Evolutionary conservation across 2,329 filamentous ascomycete genomes (phyloP).

Genomic region (Seiridium unicorne): DNA sequence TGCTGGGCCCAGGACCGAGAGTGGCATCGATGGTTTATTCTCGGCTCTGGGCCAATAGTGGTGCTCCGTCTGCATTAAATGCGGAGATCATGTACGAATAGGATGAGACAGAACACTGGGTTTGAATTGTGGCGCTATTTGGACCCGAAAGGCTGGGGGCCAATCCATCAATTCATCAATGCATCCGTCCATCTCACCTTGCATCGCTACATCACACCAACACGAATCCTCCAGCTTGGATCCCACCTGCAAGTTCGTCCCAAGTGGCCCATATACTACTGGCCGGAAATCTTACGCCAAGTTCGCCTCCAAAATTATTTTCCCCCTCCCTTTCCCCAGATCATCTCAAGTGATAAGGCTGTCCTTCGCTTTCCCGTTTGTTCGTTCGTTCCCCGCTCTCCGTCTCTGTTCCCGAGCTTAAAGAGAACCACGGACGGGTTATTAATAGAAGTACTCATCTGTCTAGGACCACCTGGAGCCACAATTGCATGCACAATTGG

Average conservation of each 20-base stretch:
- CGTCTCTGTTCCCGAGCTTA: neutral
- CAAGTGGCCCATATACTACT: neutral
- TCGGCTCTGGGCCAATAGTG: neutral
- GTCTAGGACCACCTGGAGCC: neutral
- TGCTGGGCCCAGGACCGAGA: neutral
- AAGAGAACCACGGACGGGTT: neutral
- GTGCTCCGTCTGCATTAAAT: neutral
- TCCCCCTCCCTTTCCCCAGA: too few species aligned
- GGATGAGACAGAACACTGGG: neutral
- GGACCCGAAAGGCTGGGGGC: neutral
- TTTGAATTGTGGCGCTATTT: neutral
- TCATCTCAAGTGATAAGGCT: too few species aligned
- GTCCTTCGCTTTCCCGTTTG: too few species aligned
- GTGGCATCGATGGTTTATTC: neutral
- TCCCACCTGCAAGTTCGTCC: neutral
- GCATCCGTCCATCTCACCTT: neutral
- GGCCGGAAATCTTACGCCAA: too few species aligned
- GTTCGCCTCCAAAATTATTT: too few species aligned
- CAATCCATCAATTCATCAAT: neutral
- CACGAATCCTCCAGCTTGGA: neutral
- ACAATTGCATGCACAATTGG: neutral
- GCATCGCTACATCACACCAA: neutral
- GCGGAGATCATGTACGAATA: neutral
- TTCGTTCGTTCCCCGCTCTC: too few species aligned
- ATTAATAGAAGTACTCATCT: conserved; percentile 7